phyloP scores from a whole-genome alignment of 1,284 basidiomycete genomes.

The Gastroboletus turbinatus region DNA sequence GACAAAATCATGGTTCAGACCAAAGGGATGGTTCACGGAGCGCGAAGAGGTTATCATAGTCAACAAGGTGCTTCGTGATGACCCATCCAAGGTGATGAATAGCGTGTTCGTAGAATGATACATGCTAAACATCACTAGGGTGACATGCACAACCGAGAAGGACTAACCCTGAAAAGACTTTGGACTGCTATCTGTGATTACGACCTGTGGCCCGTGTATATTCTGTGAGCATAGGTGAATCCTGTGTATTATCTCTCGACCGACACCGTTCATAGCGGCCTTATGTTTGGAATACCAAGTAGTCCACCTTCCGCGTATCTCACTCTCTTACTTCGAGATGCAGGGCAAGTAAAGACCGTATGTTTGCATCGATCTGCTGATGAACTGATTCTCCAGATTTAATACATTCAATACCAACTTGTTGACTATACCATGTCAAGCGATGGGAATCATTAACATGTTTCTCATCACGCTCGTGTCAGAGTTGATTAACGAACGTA shows the following conservation, averaged over 20 bases:
- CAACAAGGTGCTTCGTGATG: constrained; percentile 62
- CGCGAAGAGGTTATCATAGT: constrained; percentile 56
- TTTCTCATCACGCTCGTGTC: constrained; percentile 40
- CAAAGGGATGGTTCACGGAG: constrained; percentile 70
- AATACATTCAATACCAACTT: constrained; percentile 60
- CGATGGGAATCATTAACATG: constrained; percentile 34
- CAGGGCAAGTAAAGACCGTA: constrained; percentile 40
- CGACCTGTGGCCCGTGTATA: constrained; percentile 70
- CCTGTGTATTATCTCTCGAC: not conserved
- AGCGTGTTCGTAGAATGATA: not conserved
- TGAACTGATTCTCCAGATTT: constrained; percentile 42
- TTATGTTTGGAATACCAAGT: constrained; percentile 49
- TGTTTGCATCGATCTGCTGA: not conserved
- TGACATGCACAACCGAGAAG: constrained; percentile 80
- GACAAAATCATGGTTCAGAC: constrained; percentile 64
- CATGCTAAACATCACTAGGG: constrained; percentile 33
- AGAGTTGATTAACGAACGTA: constrained; percentile 47
- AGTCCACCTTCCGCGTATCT: constrained; percentile 55
- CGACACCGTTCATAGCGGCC: constrained; percentile 32
- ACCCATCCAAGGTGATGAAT: constrained; percentile 55
- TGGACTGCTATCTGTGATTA: constrained; percentile 61
- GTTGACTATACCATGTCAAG: constrained; percentile 55
- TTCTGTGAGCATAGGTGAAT: constrained; percentile 39
- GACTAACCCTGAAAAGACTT: constrained; percentile 53
- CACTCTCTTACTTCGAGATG: constrained; percentile 56